Evolutionary conservation across 306 rosid genomes (phyloP), one percentile per base, ranked within the genome.

Genomic region (Cicer judaicum): DNA sequence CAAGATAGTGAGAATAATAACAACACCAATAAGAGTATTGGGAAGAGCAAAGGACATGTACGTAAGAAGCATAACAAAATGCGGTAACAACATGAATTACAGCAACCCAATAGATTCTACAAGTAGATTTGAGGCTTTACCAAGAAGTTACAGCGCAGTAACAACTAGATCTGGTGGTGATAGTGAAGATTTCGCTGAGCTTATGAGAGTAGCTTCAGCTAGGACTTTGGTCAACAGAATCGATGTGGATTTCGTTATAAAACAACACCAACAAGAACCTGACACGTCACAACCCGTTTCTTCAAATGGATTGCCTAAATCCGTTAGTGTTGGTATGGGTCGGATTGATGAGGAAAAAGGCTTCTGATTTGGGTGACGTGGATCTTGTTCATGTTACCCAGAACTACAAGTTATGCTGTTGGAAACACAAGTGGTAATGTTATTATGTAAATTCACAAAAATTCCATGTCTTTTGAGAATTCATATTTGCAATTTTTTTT

Each of bases 181-280:
- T 0, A 11, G 14, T 29, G 89, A 91, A 7, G 97, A 92, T 79
- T 88, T 60, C 16, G 50, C 86, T 0, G 97, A 92, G 70, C 91
- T 92, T 9, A 16, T 92, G 14, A 82, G 97, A 73, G 97, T 92
- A 0, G 96, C 97, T 6, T 92, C 97, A 0, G 89, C 88, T 2
- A 82, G 91, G 57, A 86, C 85, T 59, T 16, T 84, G 77, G 83
- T 49, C 5, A 72, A 78, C 19, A 64, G 83, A 56, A 84, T 92
- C 60, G 92, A 92, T 16, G 48, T 92, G 66, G 89, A 88, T 59
- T 61, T 53, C 76, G 84, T 85, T 44, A 71, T 89, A 12, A 81
- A 80, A 18, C 87, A 84, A 60, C 84, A 62, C 2, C 68, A 66
- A 15, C 36, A 69, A 7, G 36, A 14, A 11, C 15, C 11, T 24